Evolutionary conservation across 345 rosid species (phyloP).

Genomic region (Euclidium syriacum): DNA sequence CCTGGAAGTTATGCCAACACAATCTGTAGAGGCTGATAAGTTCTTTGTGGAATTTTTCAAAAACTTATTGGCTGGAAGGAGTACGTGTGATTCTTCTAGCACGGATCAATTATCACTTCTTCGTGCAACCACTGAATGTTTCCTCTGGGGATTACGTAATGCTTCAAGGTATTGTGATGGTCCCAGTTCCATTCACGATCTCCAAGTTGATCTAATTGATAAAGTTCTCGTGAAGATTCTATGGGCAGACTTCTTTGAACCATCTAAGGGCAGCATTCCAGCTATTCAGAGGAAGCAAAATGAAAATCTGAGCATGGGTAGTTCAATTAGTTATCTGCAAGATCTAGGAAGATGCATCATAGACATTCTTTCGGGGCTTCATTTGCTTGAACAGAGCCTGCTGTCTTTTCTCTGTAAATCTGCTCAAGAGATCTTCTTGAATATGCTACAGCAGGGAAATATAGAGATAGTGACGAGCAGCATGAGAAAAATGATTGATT

Average conservation of each 20-base stretch:
- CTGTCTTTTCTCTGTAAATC: slow-evolving; percentile 46
- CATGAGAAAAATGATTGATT: slow-evolving; percentile 46
- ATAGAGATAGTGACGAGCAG: slow-evolving; percentile 33
- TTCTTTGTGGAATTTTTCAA: slow-evolving; percentile 65
- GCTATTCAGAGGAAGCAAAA: slow-evolving; percentile 32
- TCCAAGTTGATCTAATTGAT: slow-evolving; percentile 52
- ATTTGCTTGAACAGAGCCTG: slow-evolving; percentile 45
- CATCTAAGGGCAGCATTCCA: slow-evolving; percentile 27
- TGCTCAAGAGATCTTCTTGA: slow-evolving; percentile 53
- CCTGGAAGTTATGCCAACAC: slow-evolving; percentile 59
- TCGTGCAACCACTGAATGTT: slow-evolving; percentile 69
- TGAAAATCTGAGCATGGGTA: slow-evolving; percentile 32
- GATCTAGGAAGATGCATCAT: slow-evolving; percentile 82
- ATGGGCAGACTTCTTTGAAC: slow-evolving; percentile 60
- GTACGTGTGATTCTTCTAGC: slow-evolving; percentile 41
- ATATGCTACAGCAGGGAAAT: slow-evolving; percentile 43
- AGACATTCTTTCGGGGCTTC: slow-evolving; percentile 62
- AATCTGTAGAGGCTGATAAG: slow-evolving; percentile 52
- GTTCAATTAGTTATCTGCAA: slow-evolving; percentile 39
- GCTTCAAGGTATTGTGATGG: slow-evolving; percentile 61
- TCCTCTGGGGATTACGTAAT: slow-evolving; percentile 73
- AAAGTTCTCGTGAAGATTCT: slow-evolving; percentile 63
- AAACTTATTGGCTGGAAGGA: slow-evolving; percentile 84
- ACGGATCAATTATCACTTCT: slow-evolving; percentile 54
- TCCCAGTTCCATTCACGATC: slow-evolving; percentile 39